Base-by-base conservation (phyloP, 1,284 basidiomycete species). In the Fistulinella cinereoalba region DNA sequence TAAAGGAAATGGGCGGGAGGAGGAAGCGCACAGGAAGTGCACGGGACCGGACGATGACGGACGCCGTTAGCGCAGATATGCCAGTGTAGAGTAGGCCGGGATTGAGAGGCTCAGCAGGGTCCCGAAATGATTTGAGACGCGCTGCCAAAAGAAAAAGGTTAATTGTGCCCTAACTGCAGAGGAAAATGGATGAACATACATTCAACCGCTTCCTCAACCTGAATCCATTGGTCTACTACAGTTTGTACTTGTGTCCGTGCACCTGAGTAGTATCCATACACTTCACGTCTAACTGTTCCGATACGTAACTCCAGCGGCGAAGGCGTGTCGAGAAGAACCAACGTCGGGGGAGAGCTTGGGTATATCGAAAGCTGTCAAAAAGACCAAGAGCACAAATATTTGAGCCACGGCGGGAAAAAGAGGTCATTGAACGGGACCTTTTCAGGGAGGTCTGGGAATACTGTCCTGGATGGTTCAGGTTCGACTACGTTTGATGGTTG, bases 71-170 rank as follows among this genome's bases (percentile, higher is more conserved):
- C 4, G 91, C 85, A 2, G 91, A 85, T 32, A 97, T 81, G 39
- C 92, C 90, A 46, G 92, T 85, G 71, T 94, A 95, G 49, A 95
- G 83, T 11, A 88, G 63, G 16, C 88, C 90, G 1, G 94, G 94
- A 6, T 85, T 93, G 31, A 97, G 77, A 1, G 83, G 74, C 70
- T 97, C 94, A 43, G 86, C 75, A 1, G 82, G 77, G 1, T 89
- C 82, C 21, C 90, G 71, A 57, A 97, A 79, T 6, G 85, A 79
- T 67, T 93, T 94, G 37, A 96, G 74, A 51, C 90, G 83, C 50
- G 74, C 92, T 94, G 54, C 24, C 0, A 34, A 38, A 13, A 42
- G 4, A 31, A 27, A 3, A 24, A 15, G 37, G n/a, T n/a, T n/a
- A n/a, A n/a, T n/a, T n/a, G n/a, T n/a, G n/a, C n/a, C n/a, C n/a